Evolutionary conservation across 2,329 filamentous ascomycete species (phyloP).

Genomic region (Colletotrichum sp.): DNA sequence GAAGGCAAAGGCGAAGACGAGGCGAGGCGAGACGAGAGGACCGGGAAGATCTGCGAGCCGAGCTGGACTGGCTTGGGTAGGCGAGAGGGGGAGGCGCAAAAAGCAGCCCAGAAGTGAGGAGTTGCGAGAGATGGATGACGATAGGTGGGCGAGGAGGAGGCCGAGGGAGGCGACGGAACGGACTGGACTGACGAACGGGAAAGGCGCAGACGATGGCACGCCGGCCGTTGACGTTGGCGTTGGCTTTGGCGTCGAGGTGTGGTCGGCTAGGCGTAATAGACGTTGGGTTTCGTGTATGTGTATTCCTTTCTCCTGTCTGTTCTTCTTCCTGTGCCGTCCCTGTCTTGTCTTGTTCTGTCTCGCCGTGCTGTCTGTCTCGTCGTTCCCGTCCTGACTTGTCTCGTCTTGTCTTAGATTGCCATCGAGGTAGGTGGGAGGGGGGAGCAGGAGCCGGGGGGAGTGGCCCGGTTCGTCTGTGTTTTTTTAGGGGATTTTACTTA

Average conservation of each 20-base stretch:
- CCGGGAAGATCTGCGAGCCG: neutral
- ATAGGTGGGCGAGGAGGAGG: neutral
- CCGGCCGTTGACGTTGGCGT: neutral
- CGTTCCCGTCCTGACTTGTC: neutral
- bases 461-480: neutral
- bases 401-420: conserved; percentile 11
- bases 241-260: neutral
- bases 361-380: neutral
- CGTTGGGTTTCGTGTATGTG: neutral
- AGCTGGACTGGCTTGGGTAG: neutral
- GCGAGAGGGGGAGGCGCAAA: neutral
- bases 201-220: neutral
- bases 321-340: neutral
- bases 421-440: neutral
- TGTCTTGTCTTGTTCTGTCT: neutral
- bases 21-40: neutral
- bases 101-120: neutral
- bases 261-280: neutral
- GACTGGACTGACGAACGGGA: neutral
- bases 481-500: neutral
- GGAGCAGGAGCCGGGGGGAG: neutral
- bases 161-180: neutral
- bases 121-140: neutral
- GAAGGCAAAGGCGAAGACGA: neutral
- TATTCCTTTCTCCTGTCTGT: neutral